Evolutionary conservation across 2,329 filamentous ascomycete genomes (phyloP).

Genomic region (Claviceps sp.): DNA sequence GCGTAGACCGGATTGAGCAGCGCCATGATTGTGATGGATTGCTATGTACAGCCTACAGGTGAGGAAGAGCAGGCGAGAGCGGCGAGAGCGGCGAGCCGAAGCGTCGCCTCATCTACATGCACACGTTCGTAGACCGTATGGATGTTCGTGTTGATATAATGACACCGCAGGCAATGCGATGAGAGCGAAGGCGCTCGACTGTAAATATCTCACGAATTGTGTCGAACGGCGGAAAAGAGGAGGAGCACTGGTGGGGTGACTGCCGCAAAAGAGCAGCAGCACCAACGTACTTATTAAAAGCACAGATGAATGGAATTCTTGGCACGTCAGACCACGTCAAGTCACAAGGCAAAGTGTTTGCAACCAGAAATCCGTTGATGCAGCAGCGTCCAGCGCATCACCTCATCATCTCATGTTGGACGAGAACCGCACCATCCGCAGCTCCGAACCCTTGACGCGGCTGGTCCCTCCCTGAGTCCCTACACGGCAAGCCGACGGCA

Average conservation of each 20-base stretch:
- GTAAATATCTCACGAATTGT: no score
- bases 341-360: background rate
- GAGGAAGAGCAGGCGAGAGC: background rate
- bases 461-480: background rate
- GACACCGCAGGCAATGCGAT: no score
- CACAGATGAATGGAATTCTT: no score
- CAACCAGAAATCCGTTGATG: background rate
- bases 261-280: no score
- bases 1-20: slow-evolving; percentile 40
- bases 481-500: background rate
- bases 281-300: no score
- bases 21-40: slow-evolving; percentile 27
- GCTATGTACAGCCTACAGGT: no score
- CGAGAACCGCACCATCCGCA: background rate
- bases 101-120: background rate
- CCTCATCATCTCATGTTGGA: background rate
- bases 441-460: background rate
- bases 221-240: no score
- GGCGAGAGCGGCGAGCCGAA: background rate
- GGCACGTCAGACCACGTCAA: no score
- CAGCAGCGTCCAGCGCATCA: background rate
- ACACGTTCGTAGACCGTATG: background rate
- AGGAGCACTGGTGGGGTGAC: no score
- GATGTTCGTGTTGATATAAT: no score
- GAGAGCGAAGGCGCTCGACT: no score